Conservation (phyloP, 192 early-diverging fungal species). For the Rhizophagus clarus region DNA sequence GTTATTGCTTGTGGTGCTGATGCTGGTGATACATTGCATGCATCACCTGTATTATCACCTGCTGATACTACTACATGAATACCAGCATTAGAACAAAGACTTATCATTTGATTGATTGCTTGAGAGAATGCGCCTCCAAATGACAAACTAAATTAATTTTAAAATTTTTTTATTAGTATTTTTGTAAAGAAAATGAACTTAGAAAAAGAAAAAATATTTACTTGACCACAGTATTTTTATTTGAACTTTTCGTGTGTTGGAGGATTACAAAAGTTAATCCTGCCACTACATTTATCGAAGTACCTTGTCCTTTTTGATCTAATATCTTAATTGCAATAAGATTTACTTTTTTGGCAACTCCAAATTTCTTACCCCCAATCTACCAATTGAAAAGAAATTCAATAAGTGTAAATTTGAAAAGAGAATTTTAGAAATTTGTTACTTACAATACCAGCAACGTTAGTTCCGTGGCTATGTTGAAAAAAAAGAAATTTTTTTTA, state of each 20-base stretch:
- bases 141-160: slow-evolving; percentile 43
- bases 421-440: no score
- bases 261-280: slow-evolving; percentile 61
- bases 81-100: slow-evolving; percentile 43
- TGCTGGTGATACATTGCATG: slow-evolving; percentile 50
- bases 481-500: not conserved
- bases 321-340: slow-evolving; percentile 63
- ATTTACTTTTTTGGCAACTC: slow-evolving; percentile 59
- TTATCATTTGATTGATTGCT: slow-evolving; percentile 32
- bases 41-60: slow-evolving; percentile 62
- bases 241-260: not conserved
- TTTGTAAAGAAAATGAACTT: slow-evolving; percentile 34
- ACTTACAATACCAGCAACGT: slow-evolving; percentile 74
- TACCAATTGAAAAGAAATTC: not conserved
- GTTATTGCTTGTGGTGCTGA: slow-evolving; percentile 64
- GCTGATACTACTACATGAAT: slow-evolving; percentile 59
- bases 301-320: slow-evolving; percentile 49
- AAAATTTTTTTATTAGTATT: slow-evolving; percentile 32
- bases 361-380: slow-evolving; percentile 63
- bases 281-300: slow-evolving; percentile 46
- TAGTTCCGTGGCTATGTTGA: slow-evolving; percentile 64
- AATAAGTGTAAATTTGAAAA: not conserved
- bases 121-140: slow-evolving; percentile 38
- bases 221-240: slow-evolving; percentile 30
- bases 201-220: slow-evolving; percentile 13